Evolutionary conservation across 306 rosid species (phyloP).

Genomic region (Nissolia schottii): DNA sequence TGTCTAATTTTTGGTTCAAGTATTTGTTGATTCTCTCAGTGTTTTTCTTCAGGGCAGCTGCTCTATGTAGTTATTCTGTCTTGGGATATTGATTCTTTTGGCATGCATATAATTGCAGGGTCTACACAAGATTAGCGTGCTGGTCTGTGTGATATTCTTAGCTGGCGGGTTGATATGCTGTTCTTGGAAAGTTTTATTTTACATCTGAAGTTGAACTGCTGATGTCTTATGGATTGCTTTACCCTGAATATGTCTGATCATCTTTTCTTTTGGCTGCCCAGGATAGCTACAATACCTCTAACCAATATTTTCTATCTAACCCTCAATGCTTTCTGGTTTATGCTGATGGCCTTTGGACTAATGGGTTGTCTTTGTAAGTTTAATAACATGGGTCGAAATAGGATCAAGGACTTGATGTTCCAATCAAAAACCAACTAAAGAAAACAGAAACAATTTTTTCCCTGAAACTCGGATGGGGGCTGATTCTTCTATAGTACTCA

Average conservation of each 20-base stretch:
- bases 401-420: not conserved
- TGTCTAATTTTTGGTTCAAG: slow-evolving; percentile 44
- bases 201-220: slow-evolving; percentile 79
- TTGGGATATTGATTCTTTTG: slow-evolving; percentile 95
- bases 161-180: slow-evolving; percentile 97
- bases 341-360: slow-evolving; percentile 23
- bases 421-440: not conserved
- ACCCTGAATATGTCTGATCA: slow-evolving; percentile 43
- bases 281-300: no score
- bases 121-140: slow-evolving; percentile 92
- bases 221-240: slow-evolving; percentile 58
- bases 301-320: no score
- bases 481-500: slow-evolving; percentile 10
- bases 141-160: slow-evolving; percentile 92
- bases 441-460: not conserved
- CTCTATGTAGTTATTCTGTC: slow-evolving; percentile 59
- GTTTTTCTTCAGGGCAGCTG: slow-evolving; percentile 61
- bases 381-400: slow-evolving; percentile 13
- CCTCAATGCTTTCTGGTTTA: slow-evolving; percentile 21
- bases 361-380: slow-evolving; percentile 7
- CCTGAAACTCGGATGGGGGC: not conserved
- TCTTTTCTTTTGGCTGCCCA: slow-evolving; percentile 44
- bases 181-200: slow-evolving; percentile 87
- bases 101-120: slow-evolving; percentile 99
- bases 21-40: slow-evolving; percentile 57